phyloP scores from a whole-genome alignment of 345 rosid genomes.

The Noccaea bulbosa region DNA sequence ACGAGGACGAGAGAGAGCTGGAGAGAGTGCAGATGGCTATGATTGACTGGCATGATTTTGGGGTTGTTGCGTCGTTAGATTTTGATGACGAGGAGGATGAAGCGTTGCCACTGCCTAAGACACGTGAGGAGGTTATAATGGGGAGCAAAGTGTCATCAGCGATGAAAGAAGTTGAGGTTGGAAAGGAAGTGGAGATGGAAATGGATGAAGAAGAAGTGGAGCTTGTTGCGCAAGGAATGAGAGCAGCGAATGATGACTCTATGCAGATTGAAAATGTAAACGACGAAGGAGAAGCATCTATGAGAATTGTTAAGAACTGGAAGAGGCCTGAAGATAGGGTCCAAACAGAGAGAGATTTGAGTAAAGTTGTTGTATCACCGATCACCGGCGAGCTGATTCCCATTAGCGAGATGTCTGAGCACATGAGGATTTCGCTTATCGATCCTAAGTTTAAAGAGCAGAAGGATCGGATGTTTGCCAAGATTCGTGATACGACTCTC shows the following conservation, averaged over 20 bases:
- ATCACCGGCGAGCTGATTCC: slow-evolving; percentile 85
- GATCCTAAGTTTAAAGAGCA: slow-evolving; percentile 94
- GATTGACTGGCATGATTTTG: slow-evolving; percentile 95
- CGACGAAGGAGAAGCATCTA: slow-evolving; percentile 69
- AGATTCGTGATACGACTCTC: slow-evolving; percentile 85
- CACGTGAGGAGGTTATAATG: slow-evolving; percentile 76
- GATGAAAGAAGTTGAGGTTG: slow-evolving; percentile 63
- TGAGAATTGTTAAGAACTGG: slow-evolving; percentile 90
- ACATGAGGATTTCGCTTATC: slow-evolving; percentile 83
- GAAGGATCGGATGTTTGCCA: slow-evolving; percentile 89
- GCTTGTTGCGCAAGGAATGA: slow-evolving; percentile 86
- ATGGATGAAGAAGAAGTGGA: slow-evolving; percentile 91
- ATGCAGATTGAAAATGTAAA: slow-evolving; percentile 32
- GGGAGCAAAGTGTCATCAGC: slow-evolving; percentile 66
- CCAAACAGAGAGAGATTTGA: slow-evolving; percentile 72
- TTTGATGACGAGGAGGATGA: slow-evolving; percentile 89
- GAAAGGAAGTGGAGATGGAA: slow-evolving; percentile 60
- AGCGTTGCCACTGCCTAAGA: slow-evolving; percentile 75
- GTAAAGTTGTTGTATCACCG: slow-evolving; percentile 76
- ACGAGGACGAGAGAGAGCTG: slow-evolving; percentile 81
- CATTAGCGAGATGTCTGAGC: slow-evolving; percentile 86
- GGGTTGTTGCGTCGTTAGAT: slow-evolving; percentile 71
- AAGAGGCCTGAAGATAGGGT: slow-evolving; percentile 90
- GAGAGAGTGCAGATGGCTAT: slow-evolving; percentile 83
- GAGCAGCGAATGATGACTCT: slow-evolving; percentile 48